These are phyloP conservation scores for Cicer pinnatifidum DNA, from an alignment of 306 rosid genomes.

Conservation along the genomic window DNA sequence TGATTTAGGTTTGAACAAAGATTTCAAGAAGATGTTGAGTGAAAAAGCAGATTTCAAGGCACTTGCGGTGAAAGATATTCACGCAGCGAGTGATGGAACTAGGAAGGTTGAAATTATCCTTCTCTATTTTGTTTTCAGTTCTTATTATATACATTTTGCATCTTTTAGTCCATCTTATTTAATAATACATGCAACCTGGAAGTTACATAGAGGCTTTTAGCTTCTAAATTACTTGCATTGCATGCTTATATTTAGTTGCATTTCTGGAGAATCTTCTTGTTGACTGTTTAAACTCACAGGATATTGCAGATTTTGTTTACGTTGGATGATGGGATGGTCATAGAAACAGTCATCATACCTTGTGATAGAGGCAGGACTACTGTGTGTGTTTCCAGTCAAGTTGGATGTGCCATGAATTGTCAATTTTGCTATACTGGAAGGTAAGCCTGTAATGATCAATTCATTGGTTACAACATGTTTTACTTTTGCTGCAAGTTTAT, in stretches of 20 bases:
- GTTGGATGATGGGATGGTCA: conserved; percentile 76
- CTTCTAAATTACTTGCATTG: neutral
- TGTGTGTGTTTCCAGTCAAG: conserved; percentile 97
- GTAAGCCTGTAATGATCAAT: conserved; percentile 49
- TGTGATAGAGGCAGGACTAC: conserved; percentile 82
- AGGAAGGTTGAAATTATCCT: conserved; percentile 72
- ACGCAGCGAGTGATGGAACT: conserved; percentile 79
- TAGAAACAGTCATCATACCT: conserved; percentile 92
- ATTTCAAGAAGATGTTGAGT: conserved; percentile 81
- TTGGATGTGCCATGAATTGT: conserved; percentile 96
- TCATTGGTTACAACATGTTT: neutral
- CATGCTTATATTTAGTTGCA: conserved; percentile 22
- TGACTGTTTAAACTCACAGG: conserved; percentile 79
- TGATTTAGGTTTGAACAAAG: conserved; percentile 76
- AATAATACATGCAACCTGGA: neutral
- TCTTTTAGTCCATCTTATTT: conserved; percentile 2
- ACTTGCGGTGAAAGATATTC: conserved; percentile 64
- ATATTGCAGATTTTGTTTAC: conserved; percentile 87
- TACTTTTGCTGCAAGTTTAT: conserved; percentile 36
- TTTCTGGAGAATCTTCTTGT: conserved; percentile 57
- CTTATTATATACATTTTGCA: conserved; percentile 10
- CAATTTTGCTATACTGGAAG: conserved; percentile 97
- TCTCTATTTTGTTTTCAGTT: conserved; percentile 32
- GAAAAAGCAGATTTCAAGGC: conserved; percentile 77
- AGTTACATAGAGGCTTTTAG: conserved; percentile 19